Percentiles rank a stretch among this genome's conserved stretches.
Evolutionary conservation across 1,284 basidiomycete species (phyloP).

Genomic region (Irpex sp.): DNA sequence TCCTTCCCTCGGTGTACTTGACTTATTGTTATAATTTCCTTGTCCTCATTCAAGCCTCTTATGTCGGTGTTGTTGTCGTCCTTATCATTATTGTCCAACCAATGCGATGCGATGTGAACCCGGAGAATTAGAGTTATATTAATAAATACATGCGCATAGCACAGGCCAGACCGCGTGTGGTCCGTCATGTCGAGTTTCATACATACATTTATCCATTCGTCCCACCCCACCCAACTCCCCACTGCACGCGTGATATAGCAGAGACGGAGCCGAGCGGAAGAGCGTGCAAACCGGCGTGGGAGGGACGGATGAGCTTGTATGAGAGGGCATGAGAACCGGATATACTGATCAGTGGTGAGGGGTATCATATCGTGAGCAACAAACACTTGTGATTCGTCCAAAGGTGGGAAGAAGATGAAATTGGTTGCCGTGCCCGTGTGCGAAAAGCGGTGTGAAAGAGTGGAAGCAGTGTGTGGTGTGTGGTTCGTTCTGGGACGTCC

Average conservation of each 20-base stretch:
- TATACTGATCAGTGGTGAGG: no score
- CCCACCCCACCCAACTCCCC: neutral
- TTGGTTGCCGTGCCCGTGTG: neutral
- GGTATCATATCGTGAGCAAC: no score
- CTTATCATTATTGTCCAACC: neutral
- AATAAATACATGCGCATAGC: neutral
- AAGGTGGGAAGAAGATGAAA: neutral
- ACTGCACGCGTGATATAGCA: neutral
- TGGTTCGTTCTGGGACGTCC: neutral
- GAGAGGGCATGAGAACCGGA: no score
- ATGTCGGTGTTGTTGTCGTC: neutral
- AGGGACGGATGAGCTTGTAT: neutral
- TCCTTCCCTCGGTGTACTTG: neutral
- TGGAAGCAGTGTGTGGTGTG: neutral
- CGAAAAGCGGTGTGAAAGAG: no score
- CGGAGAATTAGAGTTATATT: neutral
- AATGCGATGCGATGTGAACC: neutral
- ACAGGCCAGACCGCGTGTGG: neutral
- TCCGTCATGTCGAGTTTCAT: neutral
- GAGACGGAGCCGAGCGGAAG: neutral
- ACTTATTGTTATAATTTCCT: neutral
- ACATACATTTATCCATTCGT: neutral
- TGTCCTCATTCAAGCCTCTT: neutral
- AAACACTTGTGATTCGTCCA: no score
- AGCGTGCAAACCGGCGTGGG: neutral